A percentile compares a stretch with the other conserved stretches of the same genome.
These are phyloP conservation scores for Phalaenopsis equestris DNA, from an alignment of 106 monocot species.

Conservation along the genomic window DNA sequence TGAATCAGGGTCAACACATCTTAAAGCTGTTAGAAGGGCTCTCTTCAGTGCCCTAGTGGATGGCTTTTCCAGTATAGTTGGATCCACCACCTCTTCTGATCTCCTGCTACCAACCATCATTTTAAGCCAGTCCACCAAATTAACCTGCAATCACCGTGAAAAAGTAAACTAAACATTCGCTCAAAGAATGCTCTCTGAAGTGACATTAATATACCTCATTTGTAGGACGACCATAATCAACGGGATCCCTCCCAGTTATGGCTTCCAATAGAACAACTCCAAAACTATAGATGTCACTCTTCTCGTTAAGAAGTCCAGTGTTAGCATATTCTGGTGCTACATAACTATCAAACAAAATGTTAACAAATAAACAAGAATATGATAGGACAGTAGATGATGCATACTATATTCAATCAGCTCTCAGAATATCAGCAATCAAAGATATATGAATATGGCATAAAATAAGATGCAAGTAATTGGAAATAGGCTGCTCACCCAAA, in stretches of 20 bases:
- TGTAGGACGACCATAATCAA: constrained; percentile 61
- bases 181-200: neutral
- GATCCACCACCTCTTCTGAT: constrained; percentile 47
- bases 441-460: neutral
- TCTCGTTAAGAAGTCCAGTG: constrained; percentile 65
- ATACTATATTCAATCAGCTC: constrained; percentile 3
- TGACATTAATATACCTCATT: constrained; percentile 41
- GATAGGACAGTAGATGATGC: neutral
- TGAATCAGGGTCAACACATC: constrained; percentile 43
- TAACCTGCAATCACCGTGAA: constrained; percentile 21
- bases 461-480: neutral
- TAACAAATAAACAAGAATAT: neutral
- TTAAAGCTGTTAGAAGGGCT: constrained; percentile 39
- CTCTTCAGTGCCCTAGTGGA: constrained; percentile 43
- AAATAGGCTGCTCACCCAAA: constrained; percentile 41
- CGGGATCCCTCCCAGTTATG: constrained; percentile 71
- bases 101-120: constrained; percentile 44
- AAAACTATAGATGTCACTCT: constrained; percentile 68
- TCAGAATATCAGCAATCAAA: neutral
- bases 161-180: neutral
- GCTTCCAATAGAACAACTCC: constrained; percentile 63
- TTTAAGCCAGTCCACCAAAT: constrained; percentile 55
- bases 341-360: constrained; percentile 27
- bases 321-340: constrained; percentile 79
- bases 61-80: constrained; percentile 26